A percentile compares a stretch with the other conserved stretches of the same genome.
These are phyloP conservation scores for Boletus eberwhitei DNA, from an alignment of 768 basidiomycete species.

Conservation along the genomic window DNA sequence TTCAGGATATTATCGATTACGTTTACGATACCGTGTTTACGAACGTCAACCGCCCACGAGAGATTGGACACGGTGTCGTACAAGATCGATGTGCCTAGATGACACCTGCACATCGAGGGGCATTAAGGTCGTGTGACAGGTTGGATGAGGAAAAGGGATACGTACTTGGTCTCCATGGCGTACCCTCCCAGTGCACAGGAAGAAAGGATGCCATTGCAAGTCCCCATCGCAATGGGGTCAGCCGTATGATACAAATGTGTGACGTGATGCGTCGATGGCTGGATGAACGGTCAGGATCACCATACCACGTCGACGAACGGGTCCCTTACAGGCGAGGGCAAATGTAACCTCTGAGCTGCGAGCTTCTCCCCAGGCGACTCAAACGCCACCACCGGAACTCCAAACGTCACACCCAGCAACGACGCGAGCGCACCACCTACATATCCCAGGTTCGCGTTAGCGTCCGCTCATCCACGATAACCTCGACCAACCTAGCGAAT, in stretches of 20 bases:
- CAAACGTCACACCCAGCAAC: conserved; percentile 85
- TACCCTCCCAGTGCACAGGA: conserved; percentile 87
- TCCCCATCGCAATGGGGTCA: conserved; percentile 91
- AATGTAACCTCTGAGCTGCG: conserved; percentile 75
- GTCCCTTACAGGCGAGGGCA: conserved; percentile 72
- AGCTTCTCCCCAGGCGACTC: conserved; percentile 87
- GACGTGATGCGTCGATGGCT: conserved; percentile 75
- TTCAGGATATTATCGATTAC: conserved; percentile 73
- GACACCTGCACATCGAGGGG: conserved; percentile 51
- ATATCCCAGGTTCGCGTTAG: conserved; percentile 25
- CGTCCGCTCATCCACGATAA: not conserved
- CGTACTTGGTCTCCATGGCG: conserved; percentile 75
- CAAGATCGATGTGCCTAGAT: conserved; percentile 78
- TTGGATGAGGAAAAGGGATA: not conserved
- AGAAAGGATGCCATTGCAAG: conserved; percentile 77
- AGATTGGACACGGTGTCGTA: conserved; percentile 90
- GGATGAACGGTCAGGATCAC: not conserved
- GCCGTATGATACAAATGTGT: conserved; percentile 94
- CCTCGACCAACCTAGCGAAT: conserved; percentile 57
- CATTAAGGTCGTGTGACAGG: not conserved
- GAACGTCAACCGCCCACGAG: conserved; percentile 81
- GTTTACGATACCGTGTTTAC: conserved; percentile 74
- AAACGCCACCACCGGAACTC: conserved; percentile 81
- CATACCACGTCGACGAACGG: not conserved
- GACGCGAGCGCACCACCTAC: conserved; percentile 66